A percentile compares a stretch with the other conserved stretches of the same genome.
Evolutionary conservation across 257 asterid species (phyloP).

Genomic region (Echites panduratus): DNA sequence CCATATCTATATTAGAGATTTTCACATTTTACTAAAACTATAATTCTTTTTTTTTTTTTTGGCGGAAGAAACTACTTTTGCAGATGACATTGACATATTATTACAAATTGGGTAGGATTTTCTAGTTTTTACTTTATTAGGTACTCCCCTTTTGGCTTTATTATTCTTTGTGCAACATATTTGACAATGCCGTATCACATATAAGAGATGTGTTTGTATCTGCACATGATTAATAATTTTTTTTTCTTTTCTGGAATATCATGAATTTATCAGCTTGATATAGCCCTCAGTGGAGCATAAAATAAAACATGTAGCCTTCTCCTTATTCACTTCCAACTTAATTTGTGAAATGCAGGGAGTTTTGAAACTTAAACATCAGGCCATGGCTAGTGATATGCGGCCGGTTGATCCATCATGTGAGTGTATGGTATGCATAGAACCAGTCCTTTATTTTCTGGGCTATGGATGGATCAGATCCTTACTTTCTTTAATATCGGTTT

Average conservation of each 20-base stretch:
- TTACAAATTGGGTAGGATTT: neutral
- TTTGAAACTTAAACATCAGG: conserved; percentile 70
- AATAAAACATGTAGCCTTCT: neutral
- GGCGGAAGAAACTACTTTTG: too few relatives aligned
- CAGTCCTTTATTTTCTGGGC: conserved; percentile 4
- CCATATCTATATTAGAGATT: neutral
- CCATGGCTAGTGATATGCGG: conserved; percentile 77
- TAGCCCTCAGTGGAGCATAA: neutral
- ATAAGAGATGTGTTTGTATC: neutral
- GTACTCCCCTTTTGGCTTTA: neutral
- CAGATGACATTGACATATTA: too few relatives aligned
- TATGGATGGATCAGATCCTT: neutral
- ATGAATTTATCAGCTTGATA: neutral
- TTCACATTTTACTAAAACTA: too few relatives aligned
- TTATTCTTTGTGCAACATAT: neutral
- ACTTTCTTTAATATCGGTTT: conserved; percentile 4
- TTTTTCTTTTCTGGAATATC: too few relatives aligned
- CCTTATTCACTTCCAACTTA: neutral
- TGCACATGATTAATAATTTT: too few relatives aligned
- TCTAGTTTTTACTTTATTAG: neutral
- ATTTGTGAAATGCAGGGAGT: conserved; percentile 64
- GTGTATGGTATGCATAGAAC: conserved; percentile 62
- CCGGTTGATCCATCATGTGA: conserved; percentile 74
- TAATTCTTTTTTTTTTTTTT: too few relatives aligned
- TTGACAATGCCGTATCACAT: neutral